Evolutionary conservation across 169 alveolate species (phyloP).

Genomic region (Plasmodium malariae): DNA sequence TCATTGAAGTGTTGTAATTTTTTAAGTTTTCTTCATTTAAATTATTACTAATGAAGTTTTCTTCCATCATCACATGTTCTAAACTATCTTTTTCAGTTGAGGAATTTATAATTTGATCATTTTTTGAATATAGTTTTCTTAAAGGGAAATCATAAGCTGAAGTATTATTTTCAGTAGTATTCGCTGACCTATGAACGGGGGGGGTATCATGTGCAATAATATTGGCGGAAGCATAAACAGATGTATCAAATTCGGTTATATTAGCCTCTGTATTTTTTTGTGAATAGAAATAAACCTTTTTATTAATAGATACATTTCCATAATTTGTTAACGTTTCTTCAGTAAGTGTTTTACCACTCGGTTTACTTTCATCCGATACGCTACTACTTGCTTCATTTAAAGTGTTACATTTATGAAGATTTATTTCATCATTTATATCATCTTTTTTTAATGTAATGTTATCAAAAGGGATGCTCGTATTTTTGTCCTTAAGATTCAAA

Average conservation of each 20-base stretch:
- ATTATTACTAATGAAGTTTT: conserved; percentile 2
- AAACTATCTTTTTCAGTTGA: not conserved
- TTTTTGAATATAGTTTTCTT: not conserved
- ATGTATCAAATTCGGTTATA: too few species aligned
- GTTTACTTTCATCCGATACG: not conserved
- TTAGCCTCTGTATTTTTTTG: too few species aligned
- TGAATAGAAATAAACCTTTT: too few species aligned
- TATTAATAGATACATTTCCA: too few species aligned
- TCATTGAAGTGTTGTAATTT: conserved; percentile 10
- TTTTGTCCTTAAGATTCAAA: conserved; percentile 8
- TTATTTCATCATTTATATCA: not conserved
- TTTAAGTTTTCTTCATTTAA: conserved; percentile 13
- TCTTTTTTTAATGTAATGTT: not conserved
- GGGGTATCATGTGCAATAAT: too few species aligned
- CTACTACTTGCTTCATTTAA: too few species aligned
- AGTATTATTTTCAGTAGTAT: not conserved
- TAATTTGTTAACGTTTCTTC: not conserved
- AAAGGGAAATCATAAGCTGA: not conserved
- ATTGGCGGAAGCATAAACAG: too few species aligned
- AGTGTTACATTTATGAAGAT: conserved; percentile 1
- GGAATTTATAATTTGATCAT: not conserved
- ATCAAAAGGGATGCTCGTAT: not conserved
- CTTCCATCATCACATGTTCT: not conserved
- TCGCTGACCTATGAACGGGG: not conserved
- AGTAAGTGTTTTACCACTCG: conserved; percentile 4